These are phyloP conservation scores for Clonostachys rhizophaga DNA, from an alignment of 2,329 filamentous ascomycete species.

Conservation along the genomic window DNA sequence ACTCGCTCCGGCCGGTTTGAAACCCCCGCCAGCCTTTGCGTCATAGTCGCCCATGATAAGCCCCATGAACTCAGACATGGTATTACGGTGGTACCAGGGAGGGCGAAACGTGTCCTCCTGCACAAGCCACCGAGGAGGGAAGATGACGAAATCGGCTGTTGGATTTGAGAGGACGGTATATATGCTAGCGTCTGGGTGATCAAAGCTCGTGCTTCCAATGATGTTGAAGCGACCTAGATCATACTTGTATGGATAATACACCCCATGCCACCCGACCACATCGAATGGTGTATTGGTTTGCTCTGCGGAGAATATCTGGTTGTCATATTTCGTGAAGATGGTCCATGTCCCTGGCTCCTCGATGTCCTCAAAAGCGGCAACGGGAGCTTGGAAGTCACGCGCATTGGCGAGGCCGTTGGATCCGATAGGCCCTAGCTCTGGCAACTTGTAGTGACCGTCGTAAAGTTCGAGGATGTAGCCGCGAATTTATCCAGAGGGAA, in stretches of 20 bases:
- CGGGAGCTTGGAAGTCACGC: slow-evolving; percentile 70
- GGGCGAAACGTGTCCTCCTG: slow-evolving; percentile 67
- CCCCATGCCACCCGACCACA: slow-evolving; percentile 77
- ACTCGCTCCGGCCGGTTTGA: slow-evolving; percentile 52
- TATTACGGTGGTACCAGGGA: slow-evolving; percentile 70
- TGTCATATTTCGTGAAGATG: slow-evolving; percentile 60
- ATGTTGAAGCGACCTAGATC: slow-evolving; percentile 73
- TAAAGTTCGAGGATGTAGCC: slow-evolving; percentile 76
- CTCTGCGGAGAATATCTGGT: slow-evolving; percentile 56
- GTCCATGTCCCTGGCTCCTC: slow-evolving; percentile 16
- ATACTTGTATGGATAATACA: slow-evolving; percentile 79
- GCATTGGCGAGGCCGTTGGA: slow-evolving; percentile 71
- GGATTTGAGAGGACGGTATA: slow-evolving; percentile 68
- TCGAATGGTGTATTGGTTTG: slow-evolving; percentile 75
- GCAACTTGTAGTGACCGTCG: slow-evolving; percentile 66
- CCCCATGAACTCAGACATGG: slow-evolving; percentile 63
- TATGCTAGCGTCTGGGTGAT: slow-evolving; percentile 77
- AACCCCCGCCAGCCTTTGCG: slow-evolving; percentile 54
- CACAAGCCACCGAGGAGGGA: slow-evolving; percentile 68
- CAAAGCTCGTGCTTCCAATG: slow-evolving; percentile 67
- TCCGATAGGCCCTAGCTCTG: slow-evolving; percentile 69
- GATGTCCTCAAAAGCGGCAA: slow-evolving; percentile 62
- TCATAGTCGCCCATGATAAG: slow-evolving; percentile 54
- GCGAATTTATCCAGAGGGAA: slow-evolving; percentile 55
- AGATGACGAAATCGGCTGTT: slow-evolving; percentile 69